Evolutionary conservation across 73 alveolate species (phyloP), one percentile per base, ranked within the genome.

Genomic region (Effrenium voratum): DNA sequence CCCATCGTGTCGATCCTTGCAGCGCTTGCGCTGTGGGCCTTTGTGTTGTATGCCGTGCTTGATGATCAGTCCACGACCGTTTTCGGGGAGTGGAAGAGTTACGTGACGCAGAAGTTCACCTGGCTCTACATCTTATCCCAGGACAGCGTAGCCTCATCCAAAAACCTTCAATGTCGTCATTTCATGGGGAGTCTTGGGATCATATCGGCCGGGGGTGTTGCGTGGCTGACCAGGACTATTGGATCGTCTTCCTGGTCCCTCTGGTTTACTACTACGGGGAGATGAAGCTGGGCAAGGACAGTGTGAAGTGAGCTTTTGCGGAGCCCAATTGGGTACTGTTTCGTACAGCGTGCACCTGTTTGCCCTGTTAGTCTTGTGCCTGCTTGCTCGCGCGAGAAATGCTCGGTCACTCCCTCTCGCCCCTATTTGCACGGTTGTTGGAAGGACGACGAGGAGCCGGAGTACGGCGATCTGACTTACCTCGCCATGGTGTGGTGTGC

Each of bases 91-190:
- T 85, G 94, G 94, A 41, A 57, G 81, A 36, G 44, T 15, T 85
- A 44, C 44, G 94, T 85, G 46, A 85, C 94, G 30, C 44, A 41
- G 46, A 85, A 15, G 30, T 85, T 85, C 94, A 85, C 94, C 41
- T 85, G 94, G 94, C 70, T 85, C 81, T 85, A 85, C 81, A 85
- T 85, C 60, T 30, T 55, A 16, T 85, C 94, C 36, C 94, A 85
- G 94, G 94, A 79, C 46, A 46, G n/a, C n/a, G n/a, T n/a, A n/a
- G n/a, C n/a, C n/a, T n/a, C n/a, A n/a, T n/a, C n/a, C n/a, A n/a
- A n/a, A n/a, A n/a, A n/a, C n/a, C n/a, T n/a, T n/a, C n/a, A n/a
- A n/a, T n/a, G n/a, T n/a, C n/a, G n/a, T n/a, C n/a, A n/a, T n/a
- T n/a, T n/a, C n/a, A n/a, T n/a, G n/a, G n/a, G n/a, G n/a, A n/a